Conservation (phyloP, 345 rosid species). For the Carallia brachiata region DNA sequence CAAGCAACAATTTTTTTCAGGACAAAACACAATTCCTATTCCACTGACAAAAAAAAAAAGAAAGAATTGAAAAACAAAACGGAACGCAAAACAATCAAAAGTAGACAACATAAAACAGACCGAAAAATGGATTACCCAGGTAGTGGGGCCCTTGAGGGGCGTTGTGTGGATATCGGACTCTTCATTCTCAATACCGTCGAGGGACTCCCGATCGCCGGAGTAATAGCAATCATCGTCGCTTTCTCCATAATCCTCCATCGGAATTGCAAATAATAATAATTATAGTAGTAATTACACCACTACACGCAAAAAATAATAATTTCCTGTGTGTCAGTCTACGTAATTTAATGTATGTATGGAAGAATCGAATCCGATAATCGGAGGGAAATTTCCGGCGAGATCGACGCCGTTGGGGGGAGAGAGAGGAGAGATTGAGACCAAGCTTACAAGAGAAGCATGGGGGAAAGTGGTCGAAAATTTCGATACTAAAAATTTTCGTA, state of each 20-base stretch:
- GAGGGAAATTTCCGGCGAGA: conserved; percentile 6
- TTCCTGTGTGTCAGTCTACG: no score
- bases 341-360: no score
- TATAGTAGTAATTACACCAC: no score
- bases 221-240: conserved; percentile 55
- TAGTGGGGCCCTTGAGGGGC: conserved; percentile 38
- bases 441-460: not conserved
- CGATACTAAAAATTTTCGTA: no score
- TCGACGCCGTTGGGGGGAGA: not conserved
- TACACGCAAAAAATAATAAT: no score
- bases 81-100: no score
- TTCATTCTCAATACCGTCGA: conserved; percentile 58
- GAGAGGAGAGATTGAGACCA: not conserved
- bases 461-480: no score
- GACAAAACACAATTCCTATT: no score
- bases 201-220: conserved; percentile 62
- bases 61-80: no score
- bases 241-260: conserved; percentile 55
- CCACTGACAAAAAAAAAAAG: no score
- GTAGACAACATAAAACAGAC: not conserved
- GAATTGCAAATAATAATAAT: not conserved
- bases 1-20: no score
- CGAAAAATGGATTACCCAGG: conserved; percentile 38
- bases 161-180: conserved; percentile 45
- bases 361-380: conserved; percentile 1